phyloP scores from a whole-genome alignment of 495 filamentous ascomycete species.

The Talaromyces wortmannii region DNA sequence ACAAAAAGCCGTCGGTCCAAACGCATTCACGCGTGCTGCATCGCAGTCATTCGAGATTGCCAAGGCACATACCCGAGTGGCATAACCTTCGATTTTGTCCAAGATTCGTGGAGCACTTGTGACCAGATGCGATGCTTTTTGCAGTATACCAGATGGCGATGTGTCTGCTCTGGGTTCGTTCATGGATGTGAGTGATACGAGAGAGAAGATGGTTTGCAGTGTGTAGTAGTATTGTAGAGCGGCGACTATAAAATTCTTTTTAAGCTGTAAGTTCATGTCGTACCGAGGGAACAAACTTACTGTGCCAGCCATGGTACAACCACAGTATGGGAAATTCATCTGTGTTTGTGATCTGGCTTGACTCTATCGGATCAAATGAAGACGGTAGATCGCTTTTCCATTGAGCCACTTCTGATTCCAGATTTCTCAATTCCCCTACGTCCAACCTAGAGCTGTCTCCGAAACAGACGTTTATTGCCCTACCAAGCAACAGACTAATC shows the following conservation, averaged over 20 bases:
- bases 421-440: constrained; percentile 1
- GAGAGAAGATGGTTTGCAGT: constrained; percentile 12
- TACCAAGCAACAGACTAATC: constrained; percentile 21
- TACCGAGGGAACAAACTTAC: constrained; percentile 5
- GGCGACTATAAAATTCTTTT: constrained; percentile 8
- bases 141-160: constrained; percentile 4
- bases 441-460: not conserved
- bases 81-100: constrained; percentile 16
- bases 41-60: constrained; percentile 24
- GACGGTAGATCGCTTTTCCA: constrained; percentile 12
- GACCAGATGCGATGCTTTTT: not conserved
- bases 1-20: constrained; percentile 32
- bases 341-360: not conserved
- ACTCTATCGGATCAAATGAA: constrained; percentile 16
- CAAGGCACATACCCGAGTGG: constrained; percentile 20
- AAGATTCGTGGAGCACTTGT: not conserved
- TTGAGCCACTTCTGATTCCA: constrained; percentile 8
- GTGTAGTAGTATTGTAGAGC: constrained; percentile 23
- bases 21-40: constrained; percentile 28
- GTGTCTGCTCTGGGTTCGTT: constrained; percentile 1
- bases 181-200: not conserved
- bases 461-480: constrained; percentile 23
- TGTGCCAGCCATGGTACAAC: constrained; percentile 19
- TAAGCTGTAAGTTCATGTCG: not conserved
- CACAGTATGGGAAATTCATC: constrained; percentile 13